Evolutionary conservation across 345 rosid genomes (phyloP), one percentile per base, ranked within the genome.

Genomic region (Dipteronia dyeriana): DNA sequence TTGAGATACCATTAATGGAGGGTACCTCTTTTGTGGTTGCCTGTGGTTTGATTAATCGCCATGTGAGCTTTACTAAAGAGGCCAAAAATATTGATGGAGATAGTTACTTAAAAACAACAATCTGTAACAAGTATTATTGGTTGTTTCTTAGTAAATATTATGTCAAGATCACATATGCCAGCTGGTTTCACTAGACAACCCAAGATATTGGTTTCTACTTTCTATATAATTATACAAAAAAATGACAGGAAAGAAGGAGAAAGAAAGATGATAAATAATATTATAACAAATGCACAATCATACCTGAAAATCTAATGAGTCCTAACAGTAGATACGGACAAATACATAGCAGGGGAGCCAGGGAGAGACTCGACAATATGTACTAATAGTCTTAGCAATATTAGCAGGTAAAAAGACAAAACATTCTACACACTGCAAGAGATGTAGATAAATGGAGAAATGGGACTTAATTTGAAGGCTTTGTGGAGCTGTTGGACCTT

Each of bases 401-500:
- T 12, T 31, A 38, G 4, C 47, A 47, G 13, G 51, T 12, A 26
- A 75, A 26, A 31, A 72, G 70, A n/a, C 31, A 74, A 64, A 31
- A 69, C 66, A 74, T 81, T 57, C 73, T 76, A 82, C 78, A 76
- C 9, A 39, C 75, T 72, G 22, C 17, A 41, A 29, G 26, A 29
- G 26, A 14, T 20, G 47, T 7, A 25, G 38, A 70, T 51, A 25
- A 70, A 54, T 34, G 38, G 26, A 26, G 26, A 26, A 26, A 1
- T 34, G 6, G 38, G 34, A 31, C 34, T 31, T 31, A 3, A 31
- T 4, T 31, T 34, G 0, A 41, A 41, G 89, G 80, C 86, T 87
- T 90, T 65, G 87, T 86, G 20, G 92, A 85, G 71, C 87, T 84
- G 31, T 75, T 73, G 2, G 91, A 83, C 78, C 82, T 89, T 85